Evolutionary conservation across 2,329 filamentous ascomycete species (phyloP).

Genomic region (Fusarium mexicanum): DNA sequence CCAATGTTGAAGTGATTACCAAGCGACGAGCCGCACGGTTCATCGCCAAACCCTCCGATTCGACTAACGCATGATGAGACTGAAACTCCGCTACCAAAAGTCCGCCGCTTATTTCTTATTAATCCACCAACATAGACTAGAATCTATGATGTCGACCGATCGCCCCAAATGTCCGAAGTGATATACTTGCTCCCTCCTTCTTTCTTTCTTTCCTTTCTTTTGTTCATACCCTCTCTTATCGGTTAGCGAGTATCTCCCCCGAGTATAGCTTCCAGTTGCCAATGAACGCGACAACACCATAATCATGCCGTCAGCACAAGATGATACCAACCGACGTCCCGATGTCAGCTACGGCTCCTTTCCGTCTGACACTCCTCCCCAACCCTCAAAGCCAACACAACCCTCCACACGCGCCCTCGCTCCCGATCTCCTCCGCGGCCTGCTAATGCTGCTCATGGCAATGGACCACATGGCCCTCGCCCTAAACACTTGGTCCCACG

Average conservation of each 20-base stretch:
- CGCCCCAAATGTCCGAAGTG: slow-evolving; percentile 21
- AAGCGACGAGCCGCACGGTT: slow-evolving; percentile 1
- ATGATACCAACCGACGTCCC: background rate
- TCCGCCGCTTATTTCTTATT: slow-evolving; percentile 17
- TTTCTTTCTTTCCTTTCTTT: background rate
- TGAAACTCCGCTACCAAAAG: slow-evolving; percentile 15
- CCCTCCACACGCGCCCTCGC: slow-evolving; percentile 49
- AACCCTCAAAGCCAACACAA: slow-evolving; percentile 30
- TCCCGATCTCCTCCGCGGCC: slow-evolving; percentile 56
- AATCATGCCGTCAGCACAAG: background rate
- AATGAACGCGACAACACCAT: background rate
- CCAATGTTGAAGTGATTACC: background rate
- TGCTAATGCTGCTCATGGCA: slow-evolving; percentile 58
- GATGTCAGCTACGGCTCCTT: slow-evolving; percentile 12
- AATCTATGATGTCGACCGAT: slow-evolving; percentile 25
- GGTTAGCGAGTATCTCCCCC: background rate
- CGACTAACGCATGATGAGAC: background rate
- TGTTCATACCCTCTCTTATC: background rate
- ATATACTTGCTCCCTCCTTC: background rate
- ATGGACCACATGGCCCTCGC: slow-evolving; percentile 54
- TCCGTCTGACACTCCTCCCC: slow-evolving; percentile 1
- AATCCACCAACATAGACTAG: slow-evolving; percentile 2
- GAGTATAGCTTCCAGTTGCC: background rate
- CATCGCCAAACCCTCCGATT: slow-evolving; percentile 10
- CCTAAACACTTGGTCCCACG: slow-evolving; percentile 54